Conservation (phyloP, 768 basidiomycete genomes). For the Clathrus columnatus region DNA sequence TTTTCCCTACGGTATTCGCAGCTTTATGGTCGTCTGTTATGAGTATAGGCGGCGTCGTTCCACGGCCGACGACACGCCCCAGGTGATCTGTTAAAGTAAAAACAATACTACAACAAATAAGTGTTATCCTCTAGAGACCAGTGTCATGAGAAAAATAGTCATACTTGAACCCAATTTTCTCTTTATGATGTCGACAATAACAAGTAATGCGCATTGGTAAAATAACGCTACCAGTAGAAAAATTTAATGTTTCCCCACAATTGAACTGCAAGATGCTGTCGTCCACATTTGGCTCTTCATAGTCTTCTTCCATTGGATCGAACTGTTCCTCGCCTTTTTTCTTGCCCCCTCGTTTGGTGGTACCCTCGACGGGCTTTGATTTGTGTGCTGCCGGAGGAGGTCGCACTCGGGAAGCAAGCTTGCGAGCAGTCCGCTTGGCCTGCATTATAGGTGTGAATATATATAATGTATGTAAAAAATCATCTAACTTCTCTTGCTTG, state of each 20-base stretch:
- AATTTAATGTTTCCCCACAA: slow-evolving; percentile 82
- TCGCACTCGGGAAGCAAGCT: slow-evolving; percentile 74
- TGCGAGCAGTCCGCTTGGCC: slow-evolving; percentile 86
- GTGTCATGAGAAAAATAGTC: slow-evolving; percentile 1
- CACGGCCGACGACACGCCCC: slow-evolving; percentile 74
- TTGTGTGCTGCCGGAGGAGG: slow-evolving; percentile 49
- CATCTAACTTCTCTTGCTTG: slow-evolving; percentile 69
- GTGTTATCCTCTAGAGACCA: too few relatives aligned
- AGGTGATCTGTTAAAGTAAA: slow-evolving; percentile 75
- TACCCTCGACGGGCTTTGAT: slow-evolving; percentile 61
- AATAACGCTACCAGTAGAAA: slow-evolving; percentile 75
- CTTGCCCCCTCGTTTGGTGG: slow-evolving; percentile 26
- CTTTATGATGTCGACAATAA: slow-evolving; percentile 97
- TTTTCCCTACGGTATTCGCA: slow-evolving; percentile 20
- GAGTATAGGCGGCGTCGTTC: slow-evolving; percentile 85
- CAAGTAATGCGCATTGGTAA: slow-evolving; percentile 96
- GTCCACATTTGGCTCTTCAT: slow-evolving; percentile 33
- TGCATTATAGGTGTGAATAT: slow-evolving; percentile 22
- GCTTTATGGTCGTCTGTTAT: slow-evolving; percentile 99
- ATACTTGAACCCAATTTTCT: slow-evolving; percentile 78
- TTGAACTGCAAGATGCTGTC: slow-evolving; percentile 86
- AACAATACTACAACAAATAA: slow-evolving; percentile 47
- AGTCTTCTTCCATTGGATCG: slow-evolving; percentile 7
- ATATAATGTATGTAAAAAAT: background rate
- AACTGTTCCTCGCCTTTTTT: slow-evolving; percentile 15